phyloP scores from a whole-genome alignment of 2,329 filamentous ascomycete genomes.

The Colletotrichum endophyticum region DNA sequence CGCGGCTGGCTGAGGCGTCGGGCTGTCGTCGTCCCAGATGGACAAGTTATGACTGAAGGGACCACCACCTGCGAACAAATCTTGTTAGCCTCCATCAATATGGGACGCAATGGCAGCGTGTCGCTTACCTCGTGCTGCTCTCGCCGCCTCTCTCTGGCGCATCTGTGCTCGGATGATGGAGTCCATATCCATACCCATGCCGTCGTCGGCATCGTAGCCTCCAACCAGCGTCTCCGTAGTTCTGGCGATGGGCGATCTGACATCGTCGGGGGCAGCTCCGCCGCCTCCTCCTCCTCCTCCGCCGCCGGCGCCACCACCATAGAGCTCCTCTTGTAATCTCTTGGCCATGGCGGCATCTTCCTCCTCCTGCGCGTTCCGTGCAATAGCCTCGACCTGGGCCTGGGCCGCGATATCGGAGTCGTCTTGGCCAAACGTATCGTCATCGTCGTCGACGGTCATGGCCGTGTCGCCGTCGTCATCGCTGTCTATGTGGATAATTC shows the following conservation, averaged over 20 bases:
- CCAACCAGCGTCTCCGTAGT: slow-evolving; percentile 92
- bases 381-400: slow-evolving; percentile 43
- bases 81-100: not conserved
- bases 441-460: slow-evolving; percentile 42
- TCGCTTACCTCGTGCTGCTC: slow-evolving; percentile 24
- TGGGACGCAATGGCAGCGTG: not conserved
- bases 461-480: slow-evolving; percentile 68
- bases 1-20: slow-evolving; percentile 20
- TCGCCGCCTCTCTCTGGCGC: slow-evolving; percentile 36
- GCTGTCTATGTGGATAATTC: slow-evolving; percentile 78
- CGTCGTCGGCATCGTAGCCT: slow-evolving; percentile 55
- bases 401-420: slow-evolving; percentile 33
- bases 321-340: slow-evolving; percentile 90
- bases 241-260: slow-evolving; percentile 88
- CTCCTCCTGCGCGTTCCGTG: slow-evolving; percentile 66
- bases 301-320: slow-evolving; percentile 44
- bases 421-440: slow-evolving; percentile 41
- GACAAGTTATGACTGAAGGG: slow-evolving; percentile 42
- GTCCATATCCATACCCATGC: slow-evolving; percentile 63
- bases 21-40: slow-evolving; percentile 38
- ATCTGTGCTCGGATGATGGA: slow-evolving; percentile 66
- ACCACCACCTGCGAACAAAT: slow-evolving; percentile 27
- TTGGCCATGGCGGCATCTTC: slow-evolving; percentile 95
- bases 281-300: slow-evolving; percentile 48
- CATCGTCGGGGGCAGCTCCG: slow-evolving; percentile 58